These are phyloP conservation scores for Mortierella polycephala DNA, from an alignment of 371 early-diverging fungal genomes.

Conservation along the genomic window DNA sequence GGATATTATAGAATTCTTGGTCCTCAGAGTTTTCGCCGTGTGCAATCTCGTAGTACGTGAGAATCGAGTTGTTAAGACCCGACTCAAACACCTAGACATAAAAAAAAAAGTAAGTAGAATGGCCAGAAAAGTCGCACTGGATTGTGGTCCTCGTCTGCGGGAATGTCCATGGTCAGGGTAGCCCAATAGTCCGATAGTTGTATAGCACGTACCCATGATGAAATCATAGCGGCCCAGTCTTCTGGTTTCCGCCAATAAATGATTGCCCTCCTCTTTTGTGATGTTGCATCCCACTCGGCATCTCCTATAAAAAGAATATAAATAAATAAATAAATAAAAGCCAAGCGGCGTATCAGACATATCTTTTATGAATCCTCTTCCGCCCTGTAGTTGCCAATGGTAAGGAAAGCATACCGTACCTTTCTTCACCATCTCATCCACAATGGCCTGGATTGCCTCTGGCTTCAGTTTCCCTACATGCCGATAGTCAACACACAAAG, in stretches of 20 bases:
- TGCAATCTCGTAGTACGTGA: constrained; percentile 86
- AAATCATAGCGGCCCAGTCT: constrained; percentile 87
- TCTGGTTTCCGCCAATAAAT: constrained; percentile 91
- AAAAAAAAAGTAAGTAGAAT: background rate
- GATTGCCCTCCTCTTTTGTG: constrained; percentile 68
- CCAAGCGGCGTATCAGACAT: background rate
- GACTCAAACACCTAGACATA: constrained; percentile 68
- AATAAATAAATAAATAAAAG: background rate
- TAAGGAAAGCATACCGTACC: constrained; percentile 50
- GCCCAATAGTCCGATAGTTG: background rate
- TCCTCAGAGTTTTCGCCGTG: constrained; percentile 83
- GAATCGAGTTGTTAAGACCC: constrained; percentile 82
- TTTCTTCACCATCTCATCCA: constrained; percentile 80
- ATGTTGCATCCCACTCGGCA: constrained; percentile 78
- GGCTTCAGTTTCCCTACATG: constrained; percentile 63
- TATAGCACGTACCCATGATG: constrained; percentile 74
- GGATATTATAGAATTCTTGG: constrained; percentile 82
- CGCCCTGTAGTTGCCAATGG: background rate
- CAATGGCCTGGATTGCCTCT: constrained; percentile 71
- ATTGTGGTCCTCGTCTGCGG: too few species aligned
- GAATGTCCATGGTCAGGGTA: background rate
- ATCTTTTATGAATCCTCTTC: background rate
- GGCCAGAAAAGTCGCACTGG: too few species aligned
- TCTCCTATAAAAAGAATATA: constrained; percentile 57
- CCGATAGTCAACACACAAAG: background rate